Conservation (phyloP, 108 stramenopile species). For the Craspedostauros australis region DNA sequence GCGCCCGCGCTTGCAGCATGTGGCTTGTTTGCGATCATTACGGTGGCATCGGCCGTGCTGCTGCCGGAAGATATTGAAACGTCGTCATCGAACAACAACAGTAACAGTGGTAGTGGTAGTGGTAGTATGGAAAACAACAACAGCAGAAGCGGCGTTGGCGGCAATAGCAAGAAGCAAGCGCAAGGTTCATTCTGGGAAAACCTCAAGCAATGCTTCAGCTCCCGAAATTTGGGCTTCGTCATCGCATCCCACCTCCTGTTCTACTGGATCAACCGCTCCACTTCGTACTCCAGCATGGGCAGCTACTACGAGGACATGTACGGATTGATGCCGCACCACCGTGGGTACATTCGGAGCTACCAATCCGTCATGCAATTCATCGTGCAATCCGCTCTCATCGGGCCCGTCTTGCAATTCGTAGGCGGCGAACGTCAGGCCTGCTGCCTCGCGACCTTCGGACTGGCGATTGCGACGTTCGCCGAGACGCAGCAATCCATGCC, state of each 20-base stretch:
- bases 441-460: slow-evolving; percentile 26
- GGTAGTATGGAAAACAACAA: not conserved
- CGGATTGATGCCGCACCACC: slow-evolving; percentile 52
- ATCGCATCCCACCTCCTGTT: slow-evolving; percentile 45
- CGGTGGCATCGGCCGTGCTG: slow-evolving; percentile 39
- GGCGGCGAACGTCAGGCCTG: slow-evolving; percentile 51
- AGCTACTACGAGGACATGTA: slow-evolving; percentile 79
- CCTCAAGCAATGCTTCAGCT: slow-evolving; percentile 49
- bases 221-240: slow-evolving; percentile 39
- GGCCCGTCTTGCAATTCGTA: slow-evolving; percentile 21
- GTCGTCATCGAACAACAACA: slow-evolving; percentile 1
- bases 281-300: slow-evolving; percentile 60
- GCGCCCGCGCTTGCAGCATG: slow-evolving; percentile 53
- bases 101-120: not conserved
- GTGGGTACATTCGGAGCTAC: slow-evolving; percentile 70
- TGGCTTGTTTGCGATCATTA: slow-evolving; percentile 50
- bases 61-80: slow-evolving; percentile 23
- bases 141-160: not conserved
- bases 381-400: slow-evolving; percentile 48
- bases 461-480: slow-evolving; percentile 47
- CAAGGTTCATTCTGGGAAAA: slow-evolving; percentile 30
- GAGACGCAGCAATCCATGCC: slow-evolving; percentile 28
- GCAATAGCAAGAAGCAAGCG: not conserved
- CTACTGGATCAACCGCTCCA: slow-evolving; percentile 50
- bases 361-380: slow-evolving; percentile 47